Percentiles rank a stretch among this genome's conserved stretches.
Conservation (phyloP, 2,329 filamentous ascomycete species). For the Talaromyces albobiverticillius region DNA sequence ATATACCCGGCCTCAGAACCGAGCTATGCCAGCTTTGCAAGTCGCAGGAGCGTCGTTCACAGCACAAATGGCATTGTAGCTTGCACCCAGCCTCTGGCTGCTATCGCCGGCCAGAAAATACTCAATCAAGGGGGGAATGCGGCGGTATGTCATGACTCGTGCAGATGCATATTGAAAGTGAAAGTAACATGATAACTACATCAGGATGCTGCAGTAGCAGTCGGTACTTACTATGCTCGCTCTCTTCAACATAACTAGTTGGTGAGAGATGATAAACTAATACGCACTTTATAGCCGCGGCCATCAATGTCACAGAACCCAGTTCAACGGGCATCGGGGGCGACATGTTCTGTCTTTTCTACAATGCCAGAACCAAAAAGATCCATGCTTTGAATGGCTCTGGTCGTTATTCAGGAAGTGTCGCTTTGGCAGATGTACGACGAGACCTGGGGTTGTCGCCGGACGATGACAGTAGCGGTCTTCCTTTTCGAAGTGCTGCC, state of each 20-base stretch:
- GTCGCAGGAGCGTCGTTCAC: conserved; percentile 86
- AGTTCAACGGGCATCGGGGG: conserved; percentile 92
- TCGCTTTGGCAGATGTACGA: conserved; percentile 67
- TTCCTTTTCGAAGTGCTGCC: conserved; percentile 74
- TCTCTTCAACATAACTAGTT: background rate
- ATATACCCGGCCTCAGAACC: conserved; percentile 47
- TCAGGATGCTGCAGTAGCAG: conserved; percentile 92
- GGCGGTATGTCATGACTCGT: conserved; percentile 60
- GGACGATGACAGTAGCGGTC: conserved; percentile 54
- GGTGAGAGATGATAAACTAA: conserved; percentile 8
- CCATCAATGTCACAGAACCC: conserved; percentile 89
- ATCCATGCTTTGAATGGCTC: conserved; percentile 89
- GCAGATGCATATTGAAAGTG: background rate
- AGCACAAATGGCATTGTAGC: conserved; percentile 89
- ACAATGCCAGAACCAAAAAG: conserved; percentile 75
- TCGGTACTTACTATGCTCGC: conserved; percentile 55
- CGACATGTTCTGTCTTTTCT: conserved; percentile 95
- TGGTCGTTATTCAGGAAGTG: conserved; percentile 71
- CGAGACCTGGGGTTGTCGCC: conserved; percentile 65
- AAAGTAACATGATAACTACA: background rate
- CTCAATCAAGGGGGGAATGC: conserved; percentile 89
- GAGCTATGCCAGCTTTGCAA: conserved; percentile 51
- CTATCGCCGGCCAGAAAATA: conserved; percentile 80
- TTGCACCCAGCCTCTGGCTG: conserved; percentile 84
- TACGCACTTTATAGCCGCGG: conserved; percentile 61